These are phyloP conservation scores for Caulochytrium protostelioides DNA, from an alignment of 371 early-diverging fungal species.

Conservation along the genomic window DNA sequence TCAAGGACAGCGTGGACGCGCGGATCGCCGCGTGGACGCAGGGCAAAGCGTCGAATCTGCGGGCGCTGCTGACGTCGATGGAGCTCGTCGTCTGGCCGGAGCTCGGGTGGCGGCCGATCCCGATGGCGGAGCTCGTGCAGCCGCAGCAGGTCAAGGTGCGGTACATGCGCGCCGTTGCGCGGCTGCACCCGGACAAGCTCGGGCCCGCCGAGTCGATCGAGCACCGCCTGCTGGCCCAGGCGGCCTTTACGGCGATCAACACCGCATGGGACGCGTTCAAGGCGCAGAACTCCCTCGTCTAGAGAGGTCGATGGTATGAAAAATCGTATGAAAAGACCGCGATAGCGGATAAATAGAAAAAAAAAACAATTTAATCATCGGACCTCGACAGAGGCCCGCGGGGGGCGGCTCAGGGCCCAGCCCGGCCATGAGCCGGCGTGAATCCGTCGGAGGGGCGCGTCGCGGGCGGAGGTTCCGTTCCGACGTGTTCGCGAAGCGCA, in stretches of 20 bases:
- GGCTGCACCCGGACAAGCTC: conserved; percentile 90
- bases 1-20: conserved; percentile 57
- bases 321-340: too few relatives aligned
- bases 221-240: conserved; percentile 66
- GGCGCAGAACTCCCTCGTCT: conserved; percentile 44
- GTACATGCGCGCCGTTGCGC: conserved; percentile 80
- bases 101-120: conserved; percentile 45
- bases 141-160: conserved; percentile 65
- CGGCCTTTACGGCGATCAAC: conserved; percentile 66
- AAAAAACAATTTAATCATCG: too few relatives aligned
- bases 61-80: conserved; percentile 64
- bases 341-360: too few relatives aligned
- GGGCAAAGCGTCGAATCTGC: conserved; percentile 71
- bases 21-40: conserved; percentile 42
- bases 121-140: conserved; percentile 60
- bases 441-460: too few relatives aligned
- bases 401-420: too few relatives aligned
- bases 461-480: too few relatives aligned
- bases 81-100: conserved; percentile 60
- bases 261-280: conserved; percentile 86
- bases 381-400: too few relatives aligned
- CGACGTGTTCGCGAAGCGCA: too few relatives aligned
- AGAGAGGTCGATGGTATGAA: too few relatives aligned
- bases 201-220: conserved; percentile 35
- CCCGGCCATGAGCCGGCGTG: too few relatives aligned